phyloP scores from a whole-genome alignment of 2,329 filamentous ascomycete species.

The Penicillium sp. region DNA sequence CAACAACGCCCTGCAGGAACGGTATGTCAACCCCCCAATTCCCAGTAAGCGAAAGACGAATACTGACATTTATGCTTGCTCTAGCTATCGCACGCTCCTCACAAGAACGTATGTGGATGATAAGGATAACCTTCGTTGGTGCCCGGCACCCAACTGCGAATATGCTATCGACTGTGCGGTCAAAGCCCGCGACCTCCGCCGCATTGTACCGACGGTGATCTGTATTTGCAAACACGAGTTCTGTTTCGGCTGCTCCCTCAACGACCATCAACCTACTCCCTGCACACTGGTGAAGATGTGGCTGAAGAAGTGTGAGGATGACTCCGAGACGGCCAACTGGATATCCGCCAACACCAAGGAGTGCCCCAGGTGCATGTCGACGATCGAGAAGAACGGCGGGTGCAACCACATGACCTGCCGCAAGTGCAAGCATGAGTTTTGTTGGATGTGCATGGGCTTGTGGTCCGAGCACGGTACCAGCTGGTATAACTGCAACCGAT shows the following conservation, averaged over 20 bases:
- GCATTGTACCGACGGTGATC: conserved; percentile 83
- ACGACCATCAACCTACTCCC: conserved; percentile 89
- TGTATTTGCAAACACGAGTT: conserved; percentile 84
- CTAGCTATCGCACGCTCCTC: conserved; percentile 76
- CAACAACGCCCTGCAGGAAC: conserved; percentile 50
- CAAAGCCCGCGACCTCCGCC: conserved; percentile 81
- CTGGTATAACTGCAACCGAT: conserved; percentile 99
- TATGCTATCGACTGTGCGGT: conserved; percentile 87
- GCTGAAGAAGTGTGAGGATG: conserved; percentile 97
- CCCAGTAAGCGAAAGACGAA: neutral
- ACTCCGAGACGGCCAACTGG: conserved; percentile 98
- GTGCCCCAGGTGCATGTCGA: conserved; percentile 92
- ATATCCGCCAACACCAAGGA: conserved; percentile 99
- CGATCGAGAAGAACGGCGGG: conserved; percentile 97
- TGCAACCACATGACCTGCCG: conserved; percentile 98
- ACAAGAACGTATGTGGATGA: conserved; percentile 96
- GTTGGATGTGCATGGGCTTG: conserved; percentile 99
- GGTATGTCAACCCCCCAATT: conserved; percentile 42
- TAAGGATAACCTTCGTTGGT: conserved; percentile 94
- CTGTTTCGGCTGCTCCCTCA: conserved; percentile 89
- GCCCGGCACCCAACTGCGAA: conserved; percentile 92
- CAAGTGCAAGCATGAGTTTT: conserved; percentile 95
- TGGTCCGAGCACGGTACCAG: conserved; percentile 99
- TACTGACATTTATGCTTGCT: conserved; percentile 10
- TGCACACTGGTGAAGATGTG: conserved; percentile 90